A percentile compares a stretch with the other conserved stretches of the same genome.
phyloP scores from a whole-genome alignment of 164 flowering plant genomes.

The Vitis cinerea region DNA sequence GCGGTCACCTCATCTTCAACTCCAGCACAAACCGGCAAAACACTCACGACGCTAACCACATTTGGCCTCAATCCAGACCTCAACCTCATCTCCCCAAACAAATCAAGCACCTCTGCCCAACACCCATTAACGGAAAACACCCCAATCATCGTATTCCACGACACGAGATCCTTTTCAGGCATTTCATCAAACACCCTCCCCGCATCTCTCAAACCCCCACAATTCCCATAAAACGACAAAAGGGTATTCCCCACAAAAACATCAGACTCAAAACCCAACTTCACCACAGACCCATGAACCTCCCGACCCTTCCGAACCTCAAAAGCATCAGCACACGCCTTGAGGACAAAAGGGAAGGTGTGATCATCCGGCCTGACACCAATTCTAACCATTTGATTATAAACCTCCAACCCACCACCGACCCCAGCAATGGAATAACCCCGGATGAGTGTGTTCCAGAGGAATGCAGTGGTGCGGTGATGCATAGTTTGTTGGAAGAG shows the following conservation, averaged over 20 bases:
- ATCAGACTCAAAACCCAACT: conserved; percentile 30
- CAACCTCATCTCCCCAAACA: conserved; percentile 36
- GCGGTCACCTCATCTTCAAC: conserved; percentile 35
- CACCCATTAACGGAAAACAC: conserved; percentile 35
- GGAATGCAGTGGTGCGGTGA: conserved; percentile 22
- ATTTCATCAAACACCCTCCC: conserved; percentile 59
- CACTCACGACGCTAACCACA: conserved; percentile 47
- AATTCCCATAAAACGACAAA: conserved; percentile 29
- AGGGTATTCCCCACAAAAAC: conserved; percentile 39
- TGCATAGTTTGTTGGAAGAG: conserved; percentile 27
- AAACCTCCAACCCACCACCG: conserved; percentile 18
- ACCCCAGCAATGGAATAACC: conserved; percentile 20
- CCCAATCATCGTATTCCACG: conserved; percentile 60
- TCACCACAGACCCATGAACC: conserved; percentile 35
- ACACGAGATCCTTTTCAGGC: conserved; percentile 54
- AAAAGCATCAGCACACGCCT: conserved; percentile 24
- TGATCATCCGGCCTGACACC: conserved; percentile 36
- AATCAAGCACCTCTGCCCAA: conserved; percentile 21
- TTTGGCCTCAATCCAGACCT: conserved; percentile 37
- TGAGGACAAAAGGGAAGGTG: conserved; percentile 36
- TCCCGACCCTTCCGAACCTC: conserved; percentile 32
- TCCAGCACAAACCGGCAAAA: conserved; percentile 56
- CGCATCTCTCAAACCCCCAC: conserved; percentile 19
- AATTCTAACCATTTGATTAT: conserved; percentile 28
- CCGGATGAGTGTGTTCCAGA: conserved; percentile 40